Evolutionary conservation across 805 yeast genomes (phyloP), one percentile per base, ranked within the genome.

Genomic region (Cyberlindnera mrakii): DNA sequence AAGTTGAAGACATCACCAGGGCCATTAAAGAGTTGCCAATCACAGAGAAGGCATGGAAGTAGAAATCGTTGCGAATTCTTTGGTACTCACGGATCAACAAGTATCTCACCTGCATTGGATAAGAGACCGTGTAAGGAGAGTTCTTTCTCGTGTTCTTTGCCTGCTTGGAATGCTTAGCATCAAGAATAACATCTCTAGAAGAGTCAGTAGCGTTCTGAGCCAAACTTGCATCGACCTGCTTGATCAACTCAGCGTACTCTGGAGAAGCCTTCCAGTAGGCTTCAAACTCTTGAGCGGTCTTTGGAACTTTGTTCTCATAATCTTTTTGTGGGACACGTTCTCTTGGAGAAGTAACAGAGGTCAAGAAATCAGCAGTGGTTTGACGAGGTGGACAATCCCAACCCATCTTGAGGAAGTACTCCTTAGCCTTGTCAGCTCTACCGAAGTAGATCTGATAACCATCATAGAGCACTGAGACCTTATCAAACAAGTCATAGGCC

Each of bases 361-460:
- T 77, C 56, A 77, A 62, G 58, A 66, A 77, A 54, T 77, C 82
- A 19, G 80, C 80, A 41, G 81, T 75, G 20, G 83, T 75, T 60
- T 74, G 80, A 57, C 82, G 72, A 30, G 65, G 65, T 18, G 80
- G 77, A 51, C 80, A 75, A 5, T 67, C 65, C 57, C 68, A 78
- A 35, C 84, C 84, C 80, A 77, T 72, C 17, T 64, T 67, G 35
- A 64, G 46, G 54, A 78, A 78, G 57, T 59, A 78, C 19, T 64
- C 63, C 52, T 68, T 74, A 18, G 82, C 82, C 17, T 57, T 41
- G 25, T 58, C 58, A 20, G 71, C 65, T 16, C 64, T 56, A 45
- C 84, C 84, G 43, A 66, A 78, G 60, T 49, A 78, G 41, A 78
- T 72, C 58, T 78, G 81, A 50, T 70, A 63, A 39, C 82, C 82